Base-by-base conservation (phyloP, 495 filamentous ascomycete genomes). In the Lasiosphaeriaceae sp. region DNA sequence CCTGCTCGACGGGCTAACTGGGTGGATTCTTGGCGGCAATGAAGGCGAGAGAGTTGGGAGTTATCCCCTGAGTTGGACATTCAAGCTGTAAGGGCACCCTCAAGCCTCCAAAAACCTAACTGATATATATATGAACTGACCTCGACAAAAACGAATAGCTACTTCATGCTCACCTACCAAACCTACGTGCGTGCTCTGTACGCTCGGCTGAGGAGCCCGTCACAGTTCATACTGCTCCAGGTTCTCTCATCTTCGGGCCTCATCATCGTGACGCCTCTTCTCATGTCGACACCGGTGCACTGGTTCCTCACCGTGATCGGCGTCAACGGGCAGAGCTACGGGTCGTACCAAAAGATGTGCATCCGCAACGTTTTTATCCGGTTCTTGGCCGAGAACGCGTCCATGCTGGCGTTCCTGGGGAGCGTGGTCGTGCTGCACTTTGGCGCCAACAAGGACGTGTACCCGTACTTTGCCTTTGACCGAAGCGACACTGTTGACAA, bases 181-280 rank as follows among this genome's bases (percentile, higher is more conserved):
- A 86, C 83, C 2, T 86, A 86, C 68, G 83, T 86, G n/a, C 81
- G 83, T 24, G 83, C 83, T 6, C 60, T 86, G n/a, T 86, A 86
- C 61, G 83, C 83, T 14, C 79, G 83, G 12, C 75, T 86, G 17
- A 80, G 83, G 23, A 79, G 75, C 11, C 83, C 82, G 3, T 62
- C 66, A 19, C 83, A 86, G 63, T 86, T 86, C 69, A 74, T 82
- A 50, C 71, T 77, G 56, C 75, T 86, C 16, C 83, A 86, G 61
- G 61, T 80, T 2, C 64, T 86, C 45, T 84, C 81, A 1, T 83
- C 79, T 1, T 72, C 76, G 6, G 69, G 76, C 56, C 77, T 83
- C 57, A 85, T 85, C 63, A 74, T 85, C 55, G 71, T 86, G 12
- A 79, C 75, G 11, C 83, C 83, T 6, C 54, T 86, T 17, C 77